Conservation (phyloP, 225 moss, liverwort and hornwort genomes). For the Polytrichum formosum region DNA sequence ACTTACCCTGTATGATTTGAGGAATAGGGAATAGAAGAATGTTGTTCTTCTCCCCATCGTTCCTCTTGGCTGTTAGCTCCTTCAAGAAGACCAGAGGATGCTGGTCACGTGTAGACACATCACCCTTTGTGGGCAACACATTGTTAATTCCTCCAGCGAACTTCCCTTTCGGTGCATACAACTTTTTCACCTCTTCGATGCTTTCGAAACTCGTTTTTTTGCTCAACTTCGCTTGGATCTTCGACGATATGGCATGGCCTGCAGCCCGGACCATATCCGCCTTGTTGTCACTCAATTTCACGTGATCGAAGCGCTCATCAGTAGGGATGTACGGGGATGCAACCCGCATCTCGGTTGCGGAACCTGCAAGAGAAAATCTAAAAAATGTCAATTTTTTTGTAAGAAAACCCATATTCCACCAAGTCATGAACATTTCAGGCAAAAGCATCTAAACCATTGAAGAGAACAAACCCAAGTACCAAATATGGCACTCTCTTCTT, state of each 20-base stretch:
- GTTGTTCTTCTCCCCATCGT: slow-evolving; percentile 13
- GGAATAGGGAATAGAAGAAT: slow-evolving; percentile 24
- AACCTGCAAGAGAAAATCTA: not conserved
- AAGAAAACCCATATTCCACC: too few species aligned
- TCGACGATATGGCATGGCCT: slow-evolving; percentile 3
- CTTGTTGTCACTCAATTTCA: slow-evolving; percentile 35
- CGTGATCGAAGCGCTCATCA: slow-evolving; percentile 42
- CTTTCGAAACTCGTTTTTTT: slow-evolving; percentile 10
- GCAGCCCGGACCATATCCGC: slow-evolving; percentile 14
- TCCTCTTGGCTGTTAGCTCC: slow-evolving; percentile 15
- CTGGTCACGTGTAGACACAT: slow-evolving; percentile 13
- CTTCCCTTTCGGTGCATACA: slow-evolving; percentile 19
- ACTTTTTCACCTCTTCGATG: slow-evolving; percentile 15
- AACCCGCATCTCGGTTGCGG: slow-evolving; percentile 2
- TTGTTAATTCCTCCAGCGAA: slow-evolving; percentile 7
- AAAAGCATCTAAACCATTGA: not conserved
- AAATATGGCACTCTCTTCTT: not conserved
- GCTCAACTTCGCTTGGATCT: accelerated
- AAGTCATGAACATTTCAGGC: not conserved
- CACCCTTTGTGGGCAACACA: slow-evolving; percentile 8
- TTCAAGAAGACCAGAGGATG: slow-evolving; percentile 5
- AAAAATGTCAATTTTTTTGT: too few species aligned
- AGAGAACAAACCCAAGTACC: not conserved
- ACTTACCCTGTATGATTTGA: slow-evolving; percentile 21
- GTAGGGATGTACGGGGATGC: slow-evolving; percentile 25